Conservation (phyloP, 192 early-diverging fungal species). For the Jimgerdemannia flammicorona region DNA sequence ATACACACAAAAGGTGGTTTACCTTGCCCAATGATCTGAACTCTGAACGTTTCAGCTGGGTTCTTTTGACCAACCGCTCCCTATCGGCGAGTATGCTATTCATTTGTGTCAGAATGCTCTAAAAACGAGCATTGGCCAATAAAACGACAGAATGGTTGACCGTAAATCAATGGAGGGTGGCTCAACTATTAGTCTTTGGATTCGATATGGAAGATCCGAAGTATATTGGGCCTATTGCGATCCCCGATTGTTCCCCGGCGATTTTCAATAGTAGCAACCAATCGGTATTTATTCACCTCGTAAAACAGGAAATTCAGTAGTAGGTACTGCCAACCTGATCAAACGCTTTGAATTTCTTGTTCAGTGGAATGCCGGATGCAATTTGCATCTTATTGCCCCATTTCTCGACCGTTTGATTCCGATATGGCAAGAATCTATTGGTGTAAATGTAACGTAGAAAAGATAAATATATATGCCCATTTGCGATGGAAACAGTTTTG, state of each 20-base stretch:
- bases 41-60: conserved; percentile 75
- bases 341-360: conserved; percentile 95
- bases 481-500: no score
- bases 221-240: no score
- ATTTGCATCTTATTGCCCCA: conserved; percentile 89
- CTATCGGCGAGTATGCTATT: conserved; percentile 62
- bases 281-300: no score
- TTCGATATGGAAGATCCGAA: no score
- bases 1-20: background rate
- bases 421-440: conserved; percentile 65
- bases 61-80: conserved; percentile 81
- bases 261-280: no score
- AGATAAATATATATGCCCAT: no score
- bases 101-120: conserved; percentile 71
- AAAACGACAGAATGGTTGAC: background rate
- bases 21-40: conserved; percentile 56
- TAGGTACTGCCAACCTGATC: conserved; percentile 56
- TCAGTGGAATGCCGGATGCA: conserved; percentile 59
- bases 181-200: no score
- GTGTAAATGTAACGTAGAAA: background rate
- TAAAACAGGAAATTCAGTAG: no score
- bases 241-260: no score
- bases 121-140: background rate
- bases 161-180: no score
- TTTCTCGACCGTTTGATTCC: conserved; percentile 86